Evolutionary conservation across 1,284 basidiomycete species (phyloP), one percentile per base, ranked within the genome.

Genomic region (Trichosporon inkin): DNA sequence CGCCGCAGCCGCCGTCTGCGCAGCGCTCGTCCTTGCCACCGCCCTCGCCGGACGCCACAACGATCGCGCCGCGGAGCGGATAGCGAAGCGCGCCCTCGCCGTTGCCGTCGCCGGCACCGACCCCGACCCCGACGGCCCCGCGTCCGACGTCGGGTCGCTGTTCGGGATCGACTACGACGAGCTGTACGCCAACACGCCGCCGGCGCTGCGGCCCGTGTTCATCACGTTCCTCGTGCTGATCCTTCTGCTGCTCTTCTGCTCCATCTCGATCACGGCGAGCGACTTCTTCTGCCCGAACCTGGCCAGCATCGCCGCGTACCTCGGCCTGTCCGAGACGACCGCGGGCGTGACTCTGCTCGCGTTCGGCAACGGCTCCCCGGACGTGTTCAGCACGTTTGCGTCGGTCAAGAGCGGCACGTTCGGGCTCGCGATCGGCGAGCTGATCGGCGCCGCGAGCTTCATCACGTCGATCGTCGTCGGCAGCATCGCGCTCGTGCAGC

Each of bases 241-340:
- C 56, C 70, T 77, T 39, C 66, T 75, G 16, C 80, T 90, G 53
- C 85, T 95, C 20, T 78, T 80, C 68, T 74, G 77, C n/a, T 81
- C 89, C 39, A 86, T 95, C 51, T 92, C 92, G 3, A 95, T 96
- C 74, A 88, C 87, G 66, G 91, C 92, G 10, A 89, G 90, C 38
- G 93, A 97, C 78, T 97, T 95, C 80, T 95, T 97, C 80, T 93
- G 89, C 52, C 92, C 92, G 1, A 96, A 97, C 76, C 84, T 96
- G 34, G 87, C 89, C 0, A 90, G 92, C 0, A 87, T 95, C 37
- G 85, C 92, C 0, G 83, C 87, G 52, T 79, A 89, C 7, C 83
- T 96, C 2, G 89, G 91, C 0, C 78, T 97, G 35, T 88, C 88
- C 68, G 91, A 97, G 76, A 90, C 89, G 61, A 86, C 95, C 8